Percentiles rank a stretch among this genome's conserved stretches.
Conservation (phyloP, 495 filamentous ascomycete genomes). For the Recurvomyces mirabilis region DNA sequence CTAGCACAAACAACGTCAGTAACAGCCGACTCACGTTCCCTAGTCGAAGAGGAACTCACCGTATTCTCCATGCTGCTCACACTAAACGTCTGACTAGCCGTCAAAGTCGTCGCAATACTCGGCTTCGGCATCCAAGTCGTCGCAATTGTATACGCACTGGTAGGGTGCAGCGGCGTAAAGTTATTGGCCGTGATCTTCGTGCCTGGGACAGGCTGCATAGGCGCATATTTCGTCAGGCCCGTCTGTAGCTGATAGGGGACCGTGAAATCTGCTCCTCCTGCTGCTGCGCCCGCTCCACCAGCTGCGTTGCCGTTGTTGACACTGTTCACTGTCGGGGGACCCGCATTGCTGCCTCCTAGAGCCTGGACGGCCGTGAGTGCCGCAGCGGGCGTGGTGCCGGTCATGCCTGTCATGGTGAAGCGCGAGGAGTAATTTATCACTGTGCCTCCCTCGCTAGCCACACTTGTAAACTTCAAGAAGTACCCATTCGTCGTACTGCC, state of each 20-base stretch:
- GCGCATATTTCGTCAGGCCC: conserved; percentile 57
- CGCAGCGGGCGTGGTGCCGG: conserved; percentile 44
- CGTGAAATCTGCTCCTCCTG: conserved; percentile 26
- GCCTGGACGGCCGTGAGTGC: conserved; percentile 34
- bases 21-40: conserved; percentile 1
- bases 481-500: conserved; percentile 33
- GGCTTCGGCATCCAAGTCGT: conserved; percentile 44
- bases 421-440: conserved; percentile 51
- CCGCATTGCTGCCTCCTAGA: conserved; percentile 30
- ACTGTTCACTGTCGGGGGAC: conserved; percentile 34
- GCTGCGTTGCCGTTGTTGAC: conserved; percentile 19
- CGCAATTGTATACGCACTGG: conserved; percentile 49
- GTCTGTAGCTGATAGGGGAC: conserved; percentile 53
- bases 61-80: conserved; percentile 50
- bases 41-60: conserved; percentile 36
- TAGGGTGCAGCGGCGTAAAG: conserved; percentile 47
- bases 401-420: conserved; percentile 59
- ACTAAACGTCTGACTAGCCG: conserved; percentile 45
- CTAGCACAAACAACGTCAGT: conserved; percentile 23
- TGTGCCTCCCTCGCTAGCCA: conserved; percentile 38
- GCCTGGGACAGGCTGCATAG: conserved; percentile 57
- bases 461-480: conserved; percentile 54
- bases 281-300: conserved; percentile 12
- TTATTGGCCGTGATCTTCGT: conserved; percentile 52
- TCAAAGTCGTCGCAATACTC: conserved; percentile 50